Conservation (phyloP, 805 yeast genomes). For the Suhomyces kilbournensis region DNA sequence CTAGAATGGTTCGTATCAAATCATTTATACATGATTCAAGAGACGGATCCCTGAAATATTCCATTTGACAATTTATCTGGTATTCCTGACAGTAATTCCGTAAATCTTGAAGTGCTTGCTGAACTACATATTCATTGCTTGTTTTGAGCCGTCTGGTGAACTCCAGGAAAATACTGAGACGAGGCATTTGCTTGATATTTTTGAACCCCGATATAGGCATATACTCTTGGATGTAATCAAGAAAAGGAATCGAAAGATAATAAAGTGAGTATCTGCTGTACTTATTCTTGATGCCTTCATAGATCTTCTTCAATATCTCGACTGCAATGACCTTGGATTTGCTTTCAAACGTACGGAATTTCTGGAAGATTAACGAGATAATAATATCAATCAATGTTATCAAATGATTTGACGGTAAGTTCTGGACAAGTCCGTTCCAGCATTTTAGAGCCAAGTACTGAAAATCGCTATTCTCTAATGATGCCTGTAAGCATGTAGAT, state of each 20-base stretch:
- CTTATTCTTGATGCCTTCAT: constrained; percentile 28
- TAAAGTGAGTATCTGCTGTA: constrained; percentile 48
- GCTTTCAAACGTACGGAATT: constrained; percentile 52
- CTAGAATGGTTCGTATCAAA: constrained; percentile 52
- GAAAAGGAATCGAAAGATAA: constrained; percentile 50
- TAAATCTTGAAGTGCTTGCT: constrained; percentile 68
- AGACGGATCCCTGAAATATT: constrained; percentile 34
- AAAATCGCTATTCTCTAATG: constrained; percentile 61
- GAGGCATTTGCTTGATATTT: constrained; percentile 25
- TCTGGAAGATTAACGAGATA: constrained; percentile 68
- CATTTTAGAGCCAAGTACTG: constrained; percentile 62
- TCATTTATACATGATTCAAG: constrained; percentile 35
- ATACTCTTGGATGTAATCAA: constrained; percentile 19
- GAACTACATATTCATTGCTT: constrained; percentile 67
- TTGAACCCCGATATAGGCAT: constrained; percentile 11
- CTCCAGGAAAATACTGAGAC: constrained; percentile 42
- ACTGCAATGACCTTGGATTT: constrained; percentile 51
- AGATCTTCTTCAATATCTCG: constrained; percentile 43
- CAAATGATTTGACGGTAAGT: constrained; percentile 55
- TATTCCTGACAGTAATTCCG: constrained; percentile 49
- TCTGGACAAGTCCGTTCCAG: constrained; percentile 60
- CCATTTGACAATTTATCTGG: constrained; percentile 47
- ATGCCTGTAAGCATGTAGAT: constrained; percentile 79
- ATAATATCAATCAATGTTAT: constrained; percentile 70
- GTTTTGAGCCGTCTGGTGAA: constrained; percentile 55